Base-by-base conservation (phyloP, 2,329 filamentous ascomycete species). In the Arthrobotrys sinensis region DNA sequence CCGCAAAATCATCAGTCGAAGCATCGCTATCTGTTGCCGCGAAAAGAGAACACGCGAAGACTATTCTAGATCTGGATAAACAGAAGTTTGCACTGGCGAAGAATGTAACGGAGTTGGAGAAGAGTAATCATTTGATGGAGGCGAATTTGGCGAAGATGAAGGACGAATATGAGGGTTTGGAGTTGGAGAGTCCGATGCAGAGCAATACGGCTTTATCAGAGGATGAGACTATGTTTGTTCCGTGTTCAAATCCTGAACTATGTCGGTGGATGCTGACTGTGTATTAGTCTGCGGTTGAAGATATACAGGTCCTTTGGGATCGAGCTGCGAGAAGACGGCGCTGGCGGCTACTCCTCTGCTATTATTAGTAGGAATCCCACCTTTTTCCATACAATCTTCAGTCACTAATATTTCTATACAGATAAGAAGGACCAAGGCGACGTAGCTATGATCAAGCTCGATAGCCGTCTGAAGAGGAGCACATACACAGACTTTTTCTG, bases 401-500 rank as follows among this genome's bases (percentile, higher is more conserved):
- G 12, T n/a, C 7, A 4, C 48, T 63, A 8, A 46, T 4, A 34
- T 24, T 1, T 5, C 32, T 36, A 5, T 70, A n/a, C 19, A 81
- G 80, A 81, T 79, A 97, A 97, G 83, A 91, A 91, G 77, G 88
- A 90, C 80, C 95, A 94, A 86, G 94, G 94, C 7, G 94, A 98
- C 83, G 93, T 98, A 64, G 93, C 97, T 84, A 93, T 98, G 62
- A 91, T 99, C 78, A 97, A 97, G 82, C 91, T 99, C 84, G 94
- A 98, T 82, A 77, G 70, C 52, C 91, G 92, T 82, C 94, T 97
- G 84, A 95, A 93, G 75, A 89, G 91, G 79, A 95, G 92, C 84
- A 97, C 96, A 83, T 97, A 97, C 83, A 93, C 94, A 21, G 96
- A 97, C 82, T 97, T 97, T 84, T 96, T 98, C 83, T 99, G 96